Percentiles rank a stretch among this genome's conserved stretches.
phyloP scores from a whole-genome alignment of 768 basidiomycete species.

The Pisolithus orientalis region DNA sequence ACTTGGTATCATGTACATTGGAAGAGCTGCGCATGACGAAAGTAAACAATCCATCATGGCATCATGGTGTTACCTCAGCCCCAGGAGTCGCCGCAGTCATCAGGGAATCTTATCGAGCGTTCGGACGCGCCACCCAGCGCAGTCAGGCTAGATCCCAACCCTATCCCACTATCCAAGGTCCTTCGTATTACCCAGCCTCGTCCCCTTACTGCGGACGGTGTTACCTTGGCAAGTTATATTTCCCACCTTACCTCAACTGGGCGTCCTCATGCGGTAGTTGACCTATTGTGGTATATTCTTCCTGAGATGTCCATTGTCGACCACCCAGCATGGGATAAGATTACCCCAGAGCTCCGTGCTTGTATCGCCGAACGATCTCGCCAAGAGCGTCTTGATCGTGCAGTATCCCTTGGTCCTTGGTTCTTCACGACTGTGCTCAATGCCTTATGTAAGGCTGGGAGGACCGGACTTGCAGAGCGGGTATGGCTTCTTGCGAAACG shows the following conservation, averaged over 20 bases:
- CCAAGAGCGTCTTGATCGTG: constrained; percentile 33
- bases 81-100: background rate
- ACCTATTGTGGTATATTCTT: constrained; percentile 47
- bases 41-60: constrained; percentile 16
- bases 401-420: constrained; percentile 49
- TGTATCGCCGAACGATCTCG: constrained; percentile 19
- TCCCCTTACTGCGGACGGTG: constrained; percentile 31
- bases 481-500: constrained; percentile 58
- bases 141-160: background rate
- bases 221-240: constrained; percentile 49
- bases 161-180: constrained; percentile 6
- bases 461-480: constrained; percentile 49
- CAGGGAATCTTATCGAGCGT: background rate
- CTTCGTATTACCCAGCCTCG: constrained; percentile 9
- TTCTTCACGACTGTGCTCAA: constrained; percentile 56
- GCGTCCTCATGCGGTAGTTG: constrained; percentile 36
- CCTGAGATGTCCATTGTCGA: constrained; percentile 43
- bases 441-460: constrained; percentile 51
- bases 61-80: constrained; percentile 14
- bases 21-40: constrained; percentile 23
- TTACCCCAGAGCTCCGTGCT: constrained; percentile 21
- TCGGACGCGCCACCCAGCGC: background rate
- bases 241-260: constrained; percentile 45
- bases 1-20: constrained; percentile 36
- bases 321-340: constrained; percentile 33